A percentile compares a stretch with the other conserved stretches of the same genome.
Conservation (phyloP, 2,329 filamentous ascomycete species). For the Saccharata proteae region DNA sequence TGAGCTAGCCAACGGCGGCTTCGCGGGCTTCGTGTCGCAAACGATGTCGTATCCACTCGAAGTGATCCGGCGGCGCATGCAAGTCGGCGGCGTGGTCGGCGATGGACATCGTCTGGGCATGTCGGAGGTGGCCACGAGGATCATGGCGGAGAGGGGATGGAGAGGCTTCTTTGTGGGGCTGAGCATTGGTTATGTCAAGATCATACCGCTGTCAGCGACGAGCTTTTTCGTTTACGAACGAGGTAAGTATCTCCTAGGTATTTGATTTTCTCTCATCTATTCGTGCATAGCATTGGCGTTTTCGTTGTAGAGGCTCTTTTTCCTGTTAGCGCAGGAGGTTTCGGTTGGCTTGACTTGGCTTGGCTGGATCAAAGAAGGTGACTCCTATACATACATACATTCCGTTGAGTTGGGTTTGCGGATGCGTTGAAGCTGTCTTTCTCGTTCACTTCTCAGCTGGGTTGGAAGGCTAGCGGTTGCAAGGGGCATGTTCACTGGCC, state of each 20-base stretch:
- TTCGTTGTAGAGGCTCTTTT: too few relatives aligned
- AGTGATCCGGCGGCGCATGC: constrained; percentile 85
- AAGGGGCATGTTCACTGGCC: too few relatives aligned
- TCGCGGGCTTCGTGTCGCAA: constrained; percentile 81
- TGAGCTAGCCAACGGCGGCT: constrained; percentile 69
- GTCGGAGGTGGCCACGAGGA: constrained; percentile 62
- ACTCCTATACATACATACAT: too few relatives aligned
- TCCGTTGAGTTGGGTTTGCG: too few relatives aligned
- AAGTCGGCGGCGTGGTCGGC: constrained; percentile 87
- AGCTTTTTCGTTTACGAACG: constrained; percentile 58
- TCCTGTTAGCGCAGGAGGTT: too few relatives aligned
- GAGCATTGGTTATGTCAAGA: constrained; percentile 89
- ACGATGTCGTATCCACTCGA: constrained; percentile 90
- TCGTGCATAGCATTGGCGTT: too few relatives aligned
- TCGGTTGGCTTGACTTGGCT: too few relatives aligned
- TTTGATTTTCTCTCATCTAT: too few relatives aligned
- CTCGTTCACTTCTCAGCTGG: too few relatives aligned
- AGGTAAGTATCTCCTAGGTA: constrained; percentile 44
- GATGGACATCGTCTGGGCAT: constrained; percentile 73
- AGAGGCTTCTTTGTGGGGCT: constrained; percentile 85
- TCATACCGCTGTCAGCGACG: constrained; percentile 76
- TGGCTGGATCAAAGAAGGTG: too few relatives aligned
- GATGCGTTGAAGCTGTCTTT: too few relatives aligned
- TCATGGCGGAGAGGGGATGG: constrained; percentile 63
- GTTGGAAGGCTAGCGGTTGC: too few relatives aligned